Percentiles rank a stretch among this genome's conserved stretches.
Evolutionary conservation across 345 rosid species (phyloP).

Genomic region (Acer campestre): DNA sequence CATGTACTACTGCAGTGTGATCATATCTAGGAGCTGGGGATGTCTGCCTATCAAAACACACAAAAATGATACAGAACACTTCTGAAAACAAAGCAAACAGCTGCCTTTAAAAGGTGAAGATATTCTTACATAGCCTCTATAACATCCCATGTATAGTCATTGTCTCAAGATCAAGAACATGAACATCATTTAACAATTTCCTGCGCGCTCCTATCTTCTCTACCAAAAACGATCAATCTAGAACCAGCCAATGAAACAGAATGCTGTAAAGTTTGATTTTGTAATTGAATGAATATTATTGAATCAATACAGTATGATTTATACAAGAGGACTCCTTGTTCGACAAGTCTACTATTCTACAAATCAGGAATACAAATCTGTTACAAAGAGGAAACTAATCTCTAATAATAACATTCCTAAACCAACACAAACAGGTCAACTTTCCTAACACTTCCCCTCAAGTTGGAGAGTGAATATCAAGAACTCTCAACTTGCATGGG

Average conservation of each 20-base stretch:
- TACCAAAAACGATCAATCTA: slow-evolving; percentile 80
- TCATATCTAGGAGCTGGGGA: slow-evolving; percentile 98
- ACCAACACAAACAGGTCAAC: too few relatives aligned
- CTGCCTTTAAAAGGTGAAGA: slow-evolving; percentile 16
- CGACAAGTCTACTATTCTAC: too few relatives aligned
- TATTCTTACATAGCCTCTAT: slow-evolving; percentile 65
- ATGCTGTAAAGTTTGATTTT: too few relatives aligned
- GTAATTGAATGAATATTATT: too few relatives aligned
- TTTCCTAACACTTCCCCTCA: too few relatives aligned
- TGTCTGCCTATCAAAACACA: slow-evolving; percentile 73
- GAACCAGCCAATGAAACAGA: slow-evolving; percentile 82
- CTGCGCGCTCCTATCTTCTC: slow-evolving; percentile 84
- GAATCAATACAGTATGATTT: too few relatives aligned
- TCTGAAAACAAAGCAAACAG: slow-evolving; percentile 18
- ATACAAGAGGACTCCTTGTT: too few relatives aligned
- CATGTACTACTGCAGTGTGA: slow-evolving; percentile 82
- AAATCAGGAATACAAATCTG: too few relatives aligned
- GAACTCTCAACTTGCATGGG: too few relatives aligned
- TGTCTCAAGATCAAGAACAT: slow-evolving; percentile 77
- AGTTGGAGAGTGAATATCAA: too few relatives aligned
- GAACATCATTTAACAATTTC: slow-evolving; percentile 78
- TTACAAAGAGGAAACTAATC: too few relatives aligned
- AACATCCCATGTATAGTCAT: slow-evolving; percentile 86
- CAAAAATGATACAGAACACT: slow-evolving; percentile 33
- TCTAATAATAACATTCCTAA: too few relatives aligned